Percentiles rank a stretch among this genome's conserved stretches.
These are phyloP conservation scores for Quercus rubra DNA, from an alignment of 306 rosid species.

Conservation along the genomic window DNA sequence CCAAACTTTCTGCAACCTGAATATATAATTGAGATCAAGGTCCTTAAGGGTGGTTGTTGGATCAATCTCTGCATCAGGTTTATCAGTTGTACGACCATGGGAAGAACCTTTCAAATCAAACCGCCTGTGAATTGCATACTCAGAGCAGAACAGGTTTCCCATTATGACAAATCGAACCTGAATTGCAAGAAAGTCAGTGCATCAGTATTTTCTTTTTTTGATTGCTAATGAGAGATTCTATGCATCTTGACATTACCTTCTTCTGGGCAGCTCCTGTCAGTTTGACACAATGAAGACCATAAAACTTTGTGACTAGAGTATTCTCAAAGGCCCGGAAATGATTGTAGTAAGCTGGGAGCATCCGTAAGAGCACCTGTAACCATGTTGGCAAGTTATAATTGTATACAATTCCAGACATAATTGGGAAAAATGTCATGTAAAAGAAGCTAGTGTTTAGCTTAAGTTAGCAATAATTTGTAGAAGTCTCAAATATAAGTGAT, in stretches of 20 bases:
- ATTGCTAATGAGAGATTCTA: neutral
- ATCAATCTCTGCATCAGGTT: constrained; percentile 73
- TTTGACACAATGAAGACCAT: constrained; percentile 85
- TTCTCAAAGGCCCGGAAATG: constrained; percentile 85
- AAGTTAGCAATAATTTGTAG: neutral
- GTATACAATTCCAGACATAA: constrained; percentile 15
- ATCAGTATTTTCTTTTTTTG: neutral
- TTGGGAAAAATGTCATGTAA: neutral
- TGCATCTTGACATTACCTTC: constrained; percentile 55
- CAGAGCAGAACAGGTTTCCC: constrained; percentile 91
- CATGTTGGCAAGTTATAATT: constrained; percentile 19
- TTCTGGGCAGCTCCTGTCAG: constrained; percentile 70
- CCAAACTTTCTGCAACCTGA: constrained; percentile 78
- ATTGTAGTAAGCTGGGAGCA: constrained; percentile 94
- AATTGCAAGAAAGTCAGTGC: constrained; percentile 8
- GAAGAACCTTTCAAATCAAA: constrained; percentile 95
- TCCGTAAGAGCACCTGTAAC: constrained; percentile 75
- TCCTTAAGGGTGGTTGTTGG: constrained; percentile 90
- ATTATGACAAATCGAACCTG: constrained; percentile 96
- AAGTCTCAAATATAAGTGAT: neutral
- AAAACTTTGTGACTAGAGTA: constrained; percentile 87
- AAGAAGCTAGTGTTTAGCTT: neutral
- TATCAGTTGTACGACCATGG: constrained; percentile 76
- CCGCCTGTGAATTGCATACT: constrained; percentile 65
- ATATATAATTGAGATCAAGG: constrained; percentile 81